Evolutionary conservation across 768 basidiomycete genomes (phyloP).

Genomic region (Lactarius psammicola): DNA sequence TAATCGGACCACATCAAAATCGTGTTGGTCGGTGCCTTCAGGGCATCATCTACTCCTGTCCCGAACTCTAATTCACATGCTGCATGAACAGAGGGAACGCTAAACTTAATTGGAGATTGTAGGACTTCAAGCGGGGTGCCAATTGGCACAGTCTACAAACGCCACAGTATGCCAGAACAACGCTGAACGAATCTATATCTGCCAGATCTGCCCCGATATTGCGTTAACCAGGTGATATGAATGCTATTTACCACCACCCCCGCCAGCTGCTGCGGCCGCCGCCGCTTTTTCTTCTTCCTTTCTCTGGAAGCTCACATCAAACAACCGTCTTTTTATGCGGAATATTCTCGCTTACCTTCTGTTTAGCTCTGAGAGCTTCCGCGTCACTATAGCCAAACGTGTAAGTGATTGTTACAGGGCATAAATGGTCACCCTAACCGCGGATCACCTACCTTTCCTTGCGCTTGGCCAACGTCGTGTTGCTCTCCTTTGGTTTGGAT

Average conservation of each 20-base stretch:
- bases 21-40: conserved; percentile 2
- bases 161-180: not conserved
- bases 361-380: conserved; percentile 70
- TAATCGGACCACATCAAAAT: not conserved
- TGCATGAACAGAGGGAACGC: not conserved
- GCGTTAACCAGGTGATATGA: not conserved
- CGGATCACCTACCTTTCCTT: conserved; percentile 64
- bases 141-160: not conserved
- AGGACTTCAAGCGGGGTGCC: not conserved
- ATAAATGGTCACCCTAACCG: not conserved
- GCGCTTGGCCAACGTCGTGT: conserved; percentile 57
- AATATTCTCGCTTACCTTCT: conserved; percentile 54
- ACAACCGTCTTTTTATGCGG: no score
- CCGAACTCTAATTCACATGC: conserved; percentile 13
- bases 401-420: conserved; percentile 31
- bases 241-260: conserved; percentile 34
- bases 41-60: not conserved
- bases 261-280: conserved; percentile 25
- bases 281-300: conserved; percentile 36
- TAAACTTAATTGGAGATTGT: not conserved
- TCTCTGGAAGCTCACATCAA: conserved; percentile 31
- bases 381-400: conserved; percentile 57
- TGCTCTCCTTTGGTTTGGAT: conserved; percentile 70
- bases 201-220: conserved; percentile 28
- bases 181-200: conserved; percentile 13